Evolutionary conservation across 768 basidiomycete genomes (phyloP), one percentile per base, ranked within the genome.

Genomic region (Serpula lacrymans): DNA sequence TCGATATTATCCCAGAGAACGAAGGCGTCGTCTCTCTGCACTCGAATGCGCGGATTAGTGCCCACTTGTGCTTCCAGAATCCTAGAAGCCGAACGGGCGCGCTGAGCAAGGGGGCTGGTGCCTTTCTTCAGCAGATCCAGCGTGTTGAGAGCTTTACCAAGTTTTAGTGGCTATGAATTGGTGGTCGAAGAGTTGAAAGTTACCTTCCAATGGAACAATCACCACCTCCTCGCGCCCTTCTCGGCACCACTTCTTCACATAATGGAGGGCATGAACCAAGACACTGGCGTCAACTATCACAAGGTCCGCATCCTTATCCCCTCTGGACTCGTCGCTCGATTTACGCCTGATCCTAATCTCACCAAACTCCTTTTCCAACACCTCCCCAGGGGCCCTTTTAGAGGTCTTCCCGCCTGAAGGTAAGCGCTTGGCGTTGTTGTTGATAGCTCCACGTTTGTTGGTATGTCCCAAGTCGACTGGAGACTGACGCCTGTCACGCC

Each of bases 51-150:
- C 3, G 82, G 74, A 54, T 91, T 90, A 17, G 78, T 74, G 23
- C 89, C 89, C 27, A 92, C 88, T 60, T 89, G 84, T 1, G 83
- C 81, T 60, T 96, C 93, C 30, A 96, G 75, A 38, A 91, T 82
- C 17, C 93, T 83, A 9, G 92, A 91, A 10, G 92, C 93, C 0
- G 84, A 73, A 16, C 93, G 85, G 2, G 92, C 92, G 20, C 83
- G 80, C 55, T 87, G 79, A 0, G 92, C 89, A 9, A 91, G 72
- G 0, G 77, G 65, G 20, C 74, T 85, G 0, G 82, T 80, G 1
- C 92, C 92, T 58, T 95, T 96, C 75, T 96, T 96, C 54, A 95
- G 76, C 2, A 94, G 67, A 57, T 96, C 93, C 2, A 96, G 74
- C 0, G 92, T 94, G 54, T 92, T 94, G 20, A 96, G 73, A 7